phyloP scores from a whole-genome alignment of 1,284 basidiomycete genomes.

The Apiotrichum mycotoxinovorans region DNA sequence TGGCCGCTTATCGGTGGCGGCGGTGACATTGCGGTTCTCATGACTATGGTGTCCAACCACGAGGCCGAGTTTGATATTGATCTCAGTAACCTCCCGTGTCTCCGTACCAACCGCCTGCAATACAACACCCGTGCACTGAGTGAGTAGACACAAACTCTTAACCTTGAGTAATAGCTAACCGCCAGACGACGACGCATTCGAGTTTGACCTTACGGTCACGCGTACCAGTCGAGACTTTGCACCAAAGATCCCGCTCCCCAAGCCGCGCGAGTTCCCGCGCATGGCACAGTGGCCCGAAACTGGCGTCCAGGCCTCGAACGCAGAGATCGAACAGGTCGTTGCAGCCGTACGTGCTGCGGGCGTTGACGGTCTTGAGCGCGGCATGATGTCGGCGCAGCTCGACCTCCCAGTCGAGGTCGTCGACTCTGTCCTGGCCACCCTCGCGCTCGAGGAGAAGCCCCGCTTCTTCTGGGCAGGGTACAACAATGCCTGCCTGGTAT shows the following conservation, averaged over 20 bases:
- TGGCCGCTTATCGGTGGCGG: slow-evolving; percentile 35
- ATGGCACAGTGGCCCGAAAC: background rate
- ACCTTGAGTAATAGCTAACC: background rate
- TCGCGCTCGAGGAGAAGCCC: slow-evolving; percentile 44
- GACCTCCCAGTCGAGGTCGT: slow-evolving; percentile 12
- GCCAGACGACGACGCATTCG: slow-evolving; percentile 41
- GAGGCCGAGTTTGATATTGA: slow-evolving; percentile 38
- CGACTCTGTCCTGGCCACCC: slow-evolving; percentile 15
- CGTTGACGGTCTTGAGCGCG: slow-evolving; percentile 22
- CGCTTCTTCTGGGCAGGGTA: slow-evolving; percentile 68
- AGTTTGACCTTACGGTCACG: slow-evolving; percentile 28
- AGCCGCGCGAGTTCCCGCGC: slow-evolving; percentile 8
- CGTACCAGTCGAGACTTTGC: background rate
- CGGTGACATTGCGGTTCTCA: slow-evolving; percentile 39
- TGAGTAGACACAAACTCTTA: too few species aligned
- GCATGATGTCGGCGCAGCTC: slow-evolving; percentile 10
- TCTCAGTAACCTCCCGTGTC: slow-evolving; percentile 22
- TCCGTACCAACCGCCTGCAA: slow-evolving; percentile 20
- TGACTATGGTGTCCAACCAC: slow-evolving; percentile 39
- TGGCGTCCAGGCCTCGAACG: background rate
- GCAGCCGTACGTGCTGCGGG: slow-evolving; percentile 19
- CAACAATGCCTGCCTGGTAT: slow-evolving; percentile 55
- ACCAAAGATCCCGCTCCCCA: background rate
- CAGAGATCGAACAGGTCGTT: slow-evolving; percentile 10
- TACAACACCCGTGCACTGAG: slow-evolving; percentile 43